Conservation (phyloP, 2,329 filamentous ascomycete species). For the Volutella citrinella region DNA sequence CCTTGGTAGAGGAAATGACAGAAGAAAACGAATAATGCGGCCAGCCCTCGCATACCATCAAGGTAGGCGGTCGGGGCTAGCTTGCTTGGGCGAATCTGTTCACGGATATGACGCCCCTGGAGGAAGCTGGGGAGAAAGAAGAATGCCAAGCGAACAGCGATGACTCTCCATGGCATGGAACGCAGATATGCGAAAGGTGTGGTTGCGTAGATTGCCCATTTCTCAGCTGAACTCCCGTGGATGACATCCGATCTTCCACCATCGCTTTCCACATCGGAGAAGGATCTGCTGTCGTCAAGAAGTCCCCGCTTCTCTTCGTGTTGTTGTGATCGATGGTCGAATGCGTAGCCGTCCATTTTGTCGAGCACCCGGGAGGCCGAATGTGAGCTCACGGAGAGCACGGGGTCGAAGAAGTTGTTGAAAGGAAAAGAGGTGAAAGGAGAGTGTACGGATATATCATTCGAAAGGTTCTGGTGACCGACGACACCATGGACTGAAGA, state of each 20-base stretch:
- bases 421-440: constrained; percentile 1
- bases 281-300: constrained; percentile 38
- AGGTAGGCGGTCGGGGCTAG: constrained; percentile 55
- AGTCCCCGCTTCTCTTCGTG: constrained; percentile 44
- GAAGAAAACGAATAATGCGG: constrained; percentile 54
- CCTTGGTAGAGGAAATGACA: constrained; percentile 55
- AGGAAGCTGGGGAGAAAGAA: constrained; percentile 55
- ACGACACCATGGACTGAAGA: too few relatives aligned
- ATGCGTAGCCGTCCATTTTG: constrained; percentile 39
- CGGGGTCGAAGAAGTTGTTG: too few relatives aligned
- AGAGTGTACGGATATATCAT: too few relatives aligned
- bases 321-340: constrained; percentile 27
- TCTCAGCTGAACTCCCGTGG: constrained; percentile 26
- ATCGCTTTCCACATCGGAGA: constrained; percentile 43
- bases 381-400: too few relatives aligned
- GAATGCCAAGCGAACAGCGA: constrained; percentile 36
- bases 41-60: constrained; percentile 56
- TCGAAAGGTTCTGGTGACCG: too few relatives aligned
- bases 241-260: constrained; percentile 37
- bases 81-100: constrained; percentile 38
- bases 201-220: constrained; percentile 32
- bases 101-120: constrained; percentile 40
- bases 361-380: too few relatives aligned
- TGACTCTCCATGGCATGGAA: constrained; percentile 34
- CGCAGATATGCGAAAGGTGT: constrained; percentile 26